These are phyloP conservation scores for Lactarius sp. DNA, from an alignment of 768 basidiomycete species.

Conservation along the genomic window DNA sequence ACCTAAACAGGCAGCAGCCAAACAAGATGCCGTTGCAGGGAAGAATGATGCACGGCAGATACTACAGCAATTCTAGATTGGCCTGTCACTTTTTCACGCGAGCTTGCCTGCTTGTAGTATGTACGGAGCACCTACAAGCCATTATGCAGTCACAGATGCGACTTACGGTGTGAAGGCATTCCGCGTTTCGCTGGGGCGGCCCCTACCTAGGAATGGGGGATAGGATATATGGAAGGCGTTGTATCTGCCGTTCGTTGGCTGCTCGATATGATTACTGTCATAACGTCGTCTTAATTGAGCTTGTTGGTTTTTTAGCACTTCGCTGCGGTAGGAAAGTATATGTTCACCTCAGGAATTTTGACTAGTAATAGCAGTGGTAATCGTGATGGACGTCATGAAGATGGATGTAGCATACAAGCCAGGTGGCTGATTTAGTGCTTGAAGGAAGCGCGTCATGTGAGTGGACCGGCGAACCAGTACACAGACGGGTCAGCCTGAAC, in stretches of 20 bases:
- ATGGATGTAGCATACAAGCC: conserved; percentile 26
- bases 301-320: not conserved
- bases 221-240: not conserved
- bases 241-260: not conserved
- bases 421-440: not conserved
- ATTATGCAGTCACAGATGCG: not conserved
- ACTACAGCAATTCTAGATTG: conserved; percentile 10
- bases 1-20: not conserved
- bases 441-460: not conserved
- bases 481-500: too few species aligned
- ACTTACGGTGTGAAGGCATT: not conserved
- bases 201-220: not conserved
- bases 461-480: too few species aligned
- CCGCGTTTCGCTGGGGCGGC: not conserved
- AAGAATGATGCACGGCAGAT: conserved; percentile 8
- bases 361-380: not conserved
- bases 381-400: conserved; percentile 50
- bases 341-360: not conserved
- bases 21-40: not conserved
- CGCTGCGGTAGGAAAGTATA: not conserved
- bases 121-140: not conserved
- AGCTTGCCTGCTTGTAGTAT: not conserved
- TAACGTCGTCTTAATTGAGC: not conserved
- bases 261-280: not conserved
- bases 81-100: not conserved